Evolutionary conservation across 2,329 filamentous ascomycete species (phyloP).

Genomic region (Calonectria hawksworthii): DNA sequence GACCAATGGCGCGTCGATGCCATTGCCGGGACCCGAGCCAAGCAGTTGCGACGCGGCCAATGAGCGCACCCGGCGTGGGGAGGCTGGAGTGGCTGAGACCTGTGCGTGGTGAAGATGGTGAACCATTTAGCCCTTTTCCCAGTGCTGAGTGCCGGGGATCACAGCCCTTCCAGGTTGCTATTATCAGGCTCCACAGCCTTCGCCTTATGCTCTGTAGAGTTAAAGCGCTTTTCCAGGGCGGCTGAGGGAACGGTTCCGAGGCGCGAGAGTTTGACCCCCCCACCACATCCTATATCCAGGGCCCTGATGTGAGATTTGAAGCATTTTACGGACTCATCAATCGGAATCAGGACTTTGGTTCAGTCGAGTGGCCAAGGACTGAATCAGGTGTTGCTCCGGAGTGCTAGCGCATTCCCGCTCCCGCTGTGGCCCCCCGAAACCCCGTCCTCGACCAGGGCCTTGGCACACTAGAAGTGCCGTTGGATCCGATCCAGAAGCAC

Average conservation of each 20-base stretch:
- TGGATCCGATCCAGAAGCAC: slow-evolving; percentile 20
- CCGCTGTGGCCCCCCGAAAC: slow-evolving; percentile 12
- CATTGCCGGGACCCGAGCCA: slow-evolving; percentile 26
- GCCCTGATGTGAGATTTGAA: neutral
- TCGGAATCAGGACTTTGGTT: slow-evolving; percentile 6
- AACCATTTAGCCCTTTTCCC: neutral
- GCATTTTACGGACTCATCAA: neutral
- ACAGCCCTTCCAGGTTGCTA: slow-evolving; percentile 1
- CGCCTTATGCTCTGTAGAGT: neutral
- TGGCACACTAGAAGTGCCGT: slow-evolving; percentile 28
- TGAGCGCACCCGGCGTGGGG: neutral
- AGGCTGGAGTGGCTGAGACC: slow-evolving; percentile 18
- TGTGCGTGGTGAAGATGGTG: neutral
- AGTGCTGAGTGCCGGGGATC: neutral
- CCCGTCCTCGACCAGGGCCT: slow-evolving; percentile 4
- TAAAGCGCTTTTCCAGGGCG: neutral
- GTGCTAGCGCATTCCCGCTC: slow-evolving; percentile 12
- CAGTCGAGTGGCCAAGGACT: neutral
- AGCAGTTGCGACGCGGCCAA: slow-evolving; percentile 7
- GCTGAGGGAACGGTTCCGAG: neutral
- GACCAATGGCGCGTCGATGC: neutral
- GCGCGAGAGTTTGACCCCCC: neutral
- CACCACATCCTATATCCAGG: neutral
- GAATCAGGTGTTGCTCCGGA: neutral
- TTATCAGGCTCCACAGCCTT: slow-evolving; percentile 10